Base-by-base conservation (phyloP, 768 basidiomycete species). In the Glaciozyma antarctica region DNA sequence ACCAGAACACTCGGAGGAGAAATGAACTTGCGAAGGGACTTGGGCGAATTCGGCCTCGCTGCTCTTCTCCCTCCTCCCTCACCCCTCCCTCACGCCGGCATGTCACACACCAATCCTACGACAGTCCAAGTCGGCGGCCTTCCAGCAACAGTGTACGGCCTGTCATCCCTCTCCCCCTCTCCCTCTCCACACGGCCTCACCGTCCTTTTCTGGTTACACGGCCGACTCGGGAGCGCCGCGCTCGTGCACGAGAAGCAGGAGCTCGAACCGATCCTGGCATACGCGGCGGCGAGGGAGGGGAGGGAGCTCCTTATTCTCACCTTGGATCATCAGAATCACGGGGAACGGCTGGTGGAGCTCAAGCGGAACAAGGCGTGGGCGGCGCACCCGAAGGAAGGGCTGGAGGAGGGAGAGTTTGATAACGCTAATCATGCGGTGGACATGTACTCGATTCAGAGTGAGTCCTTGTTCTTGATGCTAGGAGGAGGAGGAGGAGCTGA, bases 271-370 rank as follows among this genome's bases (percentile, higher is more conserved):
- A 75, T 71, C 22, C 70, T 79, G 9, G 64, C 81, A 43, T 72
- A 75, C 58, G 70, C 69, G 45, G 19, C 7, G 13, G 64, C 52
- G 5, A 49, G 58, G 47, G 32, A 49, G 44, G 45, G 38, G 34
- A 65, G 69, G 68, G 81, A 82, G 58, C 68, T 82, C 58, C 69
- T 82, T 9, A 76, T 83, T 13, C 80, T 82, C 17, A 79, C 81
- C 0, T 75, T 83, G 51, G 82, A 84, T 59, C 82, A 83, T 62
- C 73, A 82, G 22, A 83, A 84, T 72, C 83, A 84, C 60, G 83
- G 82, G 0, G 71, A 74, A 19, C 70, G 82, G 22, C 55, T 76
- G 19, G 77, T 80, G 4, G 77, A 80, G 34, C 51, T 62, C 30
- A 74, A 69, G 22, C 73, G 77, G 22, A 83, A 83, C 69, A 65